phyloP scores from a whole-genome alignment of 345 rosid genomes.

The Salix koriyanagi region DNA sequence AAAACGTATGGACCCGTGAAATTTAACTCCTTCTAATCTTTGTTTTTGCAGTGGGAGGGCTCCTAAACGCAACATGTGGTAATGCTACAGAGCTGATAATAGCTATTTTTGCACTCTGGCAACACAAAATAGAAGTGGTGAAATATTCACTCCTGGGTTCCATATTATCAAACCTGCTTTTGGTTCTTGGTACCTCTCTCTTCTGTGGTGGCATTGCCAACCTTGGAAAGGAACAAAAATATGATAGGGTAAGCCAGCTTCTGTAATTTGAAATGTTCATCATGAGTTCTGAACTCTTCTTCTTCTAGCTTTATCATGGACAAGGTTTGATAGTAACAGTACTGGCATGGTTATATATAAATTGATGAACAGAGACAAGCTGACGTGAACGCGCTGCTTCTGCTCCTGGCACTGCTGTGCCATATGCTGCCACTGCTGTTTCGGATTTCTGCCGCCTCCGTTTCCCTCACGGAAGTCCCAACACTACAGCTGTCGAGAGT shows the following conservation, averaged over 20 bases:
- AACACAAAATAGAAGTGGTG: constrained; percentile 61
- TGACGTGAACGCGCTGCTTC: constrained; percentile 66
- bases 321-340: not conserved
- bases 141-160: constrained; percentile 89
- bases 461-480: constrained; percentile 29
- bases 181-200: constrained; percentile 89
- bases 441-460: constrained; percentile 32
- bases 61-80: constrained; percentile 91
- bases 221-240: constrained; percentile 58
- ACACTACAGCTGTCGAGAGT: constrained; percentile 65
- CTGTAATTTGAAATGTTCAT: not conserved
- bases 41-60: constrained; percentile 66
- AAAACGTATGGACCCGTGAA: not conserved
- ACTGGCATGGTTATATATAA: not conserved
- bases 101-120: constrained; percentile 64
- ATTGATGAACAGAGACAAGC: constrained; percentile 66
- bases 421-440: constrained; percentile 66
- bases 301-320: not conserved
- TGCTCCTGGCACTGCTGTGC: constrained; percentile 70
- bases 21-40: not conserved
- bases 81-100: constrained; percentile 91
- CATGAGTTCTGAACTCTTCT: not conserved
- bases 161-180: constrained; percentile 76
- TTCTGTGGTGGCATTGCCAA: constrained; percentile 86
- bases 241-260: constrained; percentile 53